Evolutionary conservation across 495 filamentous ascomycete genomes (phyloP).

Genomic region (Xylaria palmicola): DNA sequence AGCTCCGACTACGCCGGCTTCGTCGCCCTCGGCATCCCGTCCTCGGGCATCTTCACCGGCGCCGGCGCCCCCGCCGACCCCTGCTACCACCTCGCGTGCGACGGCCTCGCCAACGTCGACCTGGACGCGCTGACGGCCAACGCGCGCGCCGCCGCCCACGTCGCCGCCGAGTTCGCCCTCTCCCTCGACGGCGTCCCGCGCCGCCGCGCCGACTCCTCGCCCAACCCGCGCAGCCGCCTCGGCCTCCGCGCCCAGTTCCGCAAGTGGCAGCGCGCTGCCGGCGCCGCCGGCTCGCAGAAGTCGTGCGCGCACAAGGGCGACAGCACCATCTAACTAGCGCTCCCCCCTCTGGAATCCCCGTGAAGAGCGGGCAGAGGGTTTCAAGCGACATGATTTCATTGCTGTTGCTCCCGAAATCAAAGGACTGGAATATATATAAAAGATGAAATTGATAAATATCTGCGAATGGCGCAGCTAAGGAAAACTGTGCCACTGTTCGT

Average conservation of each 20-base stretch:
- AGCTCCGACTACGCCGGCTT: constrained; percentile 40
- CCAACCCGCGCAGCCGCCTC: constrained; percentile 20
- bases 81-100: constrained; percentile 41
- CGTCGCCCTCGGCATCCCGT: constrained; percentile 44
- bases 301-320: background rate
- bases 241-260: constrained; percentile 10
- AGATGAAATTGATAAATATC: no score
- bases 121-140: constrained; percentile 33
- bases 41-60: constrained; percentile 46
- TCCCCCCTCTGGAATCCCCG: no score
- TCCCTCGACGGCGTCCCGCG: constrained; percentile 43
- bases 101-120: constrained; percentile 34
- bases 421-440: no score
- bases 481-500: no score
- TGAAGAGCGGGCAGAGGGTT: no score
- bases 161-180: constrained; percentile 48
- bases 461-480: no score
- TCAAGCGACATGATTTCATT: no score
- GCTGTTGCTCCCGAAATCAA: no score
- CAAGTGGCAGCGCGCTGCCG: constrained; percentile 8
- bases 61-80: constrained; percentile 33
- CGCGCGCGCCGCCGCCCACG: constrained; percentile 48
- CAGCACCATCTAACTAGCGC: background rate
- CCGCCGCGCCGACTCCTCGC: constrained; percentile 21
- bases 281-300: constrained; percentile 1